Base-by-base conservation (phyloP, 306 rosid species). In the Geum urbanum region DNA sequence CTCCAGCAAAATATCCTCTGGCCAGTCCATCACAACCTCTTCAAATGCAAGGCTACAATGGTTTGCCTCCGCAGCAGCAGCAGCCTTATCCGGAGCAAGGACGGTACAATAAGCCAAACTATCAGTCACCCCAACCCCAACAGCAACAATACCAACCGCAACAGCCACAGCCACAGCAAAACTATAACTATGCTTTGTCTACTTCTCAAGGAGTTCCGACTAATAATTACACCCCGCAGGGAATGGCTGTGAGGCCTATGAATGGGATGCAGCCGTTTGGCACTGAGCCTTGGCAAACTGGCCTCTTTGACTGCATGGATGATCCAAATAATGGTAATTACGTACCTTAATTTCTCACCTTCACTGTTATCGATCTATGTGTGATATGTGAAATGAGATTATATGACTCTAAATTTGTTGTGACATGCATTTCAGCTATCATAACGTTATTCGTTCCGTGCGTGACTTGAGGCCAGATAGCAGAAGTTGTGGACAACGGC, bases 401-500 rank as follows among this genome's bases (percentile, higher is more conserved):
- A 32, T 51, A 24, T 8, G 44, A n/a, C 37, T 55, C 6, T 15
- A 56, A 39, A 7, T 37, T 11, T n/a, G 6, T 11, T 58, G 16
- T 59, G 43, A 54, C 72, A 32, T 32, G 37, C 37, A 20, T 71
- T 27, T 24, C 67, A 77, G 76, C 76, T 64, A 37, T 71, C 18
- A 57, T 67, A 63, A 77, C 81, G 27, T 51, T 66, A 10, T 45
- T 65, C 27, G 69, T 27, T 37, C 81, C 81, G 11, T 71, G 81
- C 61, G 1, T 77, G 5, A 77, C 81, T 10, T 77, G 56, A 22
- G 81, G 80, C 56, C 72, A 77, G 67, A 58, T 77, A 19, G 81
- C 81, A 50, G 81, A 77, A 71, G 53, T 77, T 56, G 20, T 77
- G 4, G 76, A 77, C 56, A 56, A 71, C 7, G 81, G 81, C 39